phyloP scores from a whole-genome alignment of 1,139 yeast genomes.

The Sugiyamaella novakii region DNA sequence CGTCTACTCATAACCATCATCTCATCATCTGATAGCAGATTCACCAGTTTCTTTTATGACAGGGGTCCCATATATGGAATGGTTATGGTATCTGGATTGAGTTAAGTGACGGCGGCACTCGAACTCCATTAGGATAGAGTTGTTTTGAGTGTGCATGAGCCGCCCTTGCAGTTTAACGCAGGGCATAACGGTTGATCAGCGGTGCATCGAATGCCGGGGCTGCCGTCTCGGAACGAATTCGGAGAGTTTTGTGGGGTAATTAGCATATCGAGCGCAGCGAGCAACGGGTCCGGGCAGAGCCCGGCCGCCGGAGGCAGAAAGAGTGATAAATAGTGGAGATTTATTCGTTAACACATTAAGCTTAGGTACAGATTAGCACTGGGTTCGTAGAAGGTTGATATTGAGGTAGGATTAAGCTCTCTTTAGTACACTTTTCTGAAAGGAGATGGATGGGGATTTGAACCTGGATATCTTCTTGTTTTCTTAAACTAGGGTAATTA shows the following conservation, averaged over 20 bases:
- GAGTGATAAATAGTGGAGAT: background rate
- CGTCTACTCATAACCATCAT: too few species aligned
- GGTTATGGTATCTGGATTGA: too few species aligned
- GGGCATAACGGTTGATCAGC: background rate
- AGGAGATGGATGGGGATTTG: constrained; percentile 12
- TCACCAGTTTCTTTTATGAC: too few species aligned
- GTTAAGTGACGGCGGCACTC: too few species aligned
- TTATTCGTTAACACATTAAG: background rate
- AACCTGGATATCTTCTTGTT: constrained; percentile 13
- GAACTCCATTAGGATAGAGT: too few species aligned
- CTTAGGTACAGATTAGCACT: constrained; percentile 1
- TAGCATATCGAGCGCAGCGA: background rate
- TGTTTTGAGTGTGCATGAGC: too few species aligned
- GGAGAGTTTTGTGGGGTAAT: background rate
- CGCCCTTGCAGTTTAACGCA: too few species aligned
- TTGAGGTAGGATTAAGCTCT: constrained; percentile 9
- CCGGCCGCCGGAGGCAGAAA: constrained; percentile 1
- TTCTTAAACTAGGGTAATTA: constrained; percentile 6
- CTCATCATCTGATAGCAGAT: too few species aligned
- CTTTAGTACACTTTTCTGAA: constrained; percentile 5
- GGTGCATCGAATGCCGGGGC: background rate
- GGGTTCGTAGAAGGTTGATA: constrained; percentile 2
- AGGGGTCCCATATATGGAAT: too few species aligned
- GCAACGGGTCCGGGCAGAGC: background rate
- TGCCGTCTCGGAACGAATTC: background rate